Evolutionary conservation across 305 asterid genomes (phyloP), one percentile per base, ranked within the genome.

Genomic region (Fraxinus angustifolia): DNA sequence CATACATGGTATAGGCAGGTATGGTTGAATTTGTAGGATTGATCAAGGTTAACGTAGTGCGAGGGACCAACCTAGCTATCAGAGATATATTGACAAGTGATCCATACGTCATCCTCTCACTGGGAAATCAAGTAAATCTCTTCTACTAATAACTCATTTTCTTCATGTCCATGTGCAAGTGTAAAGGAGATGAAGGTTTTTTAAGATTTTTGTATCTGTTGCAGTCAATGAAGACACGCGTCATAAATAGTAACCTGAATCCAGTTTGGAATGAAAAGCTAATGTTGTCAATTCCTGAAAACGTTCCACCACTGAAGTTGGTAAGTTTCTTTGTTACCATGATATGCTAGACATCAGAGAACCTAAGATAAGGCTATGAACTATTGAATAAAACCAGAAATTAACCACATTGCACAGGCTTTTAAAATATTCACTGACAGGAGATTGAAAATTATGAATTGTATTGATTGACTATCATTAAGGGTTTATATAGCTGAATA

Each of bases 241-340:
- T 94, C 70, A 93, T 95, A 83, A 95, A 92, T 89, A 95, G 90
- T 73, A 95, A 91, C 84, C 96, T 95, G 77, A 94, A 95, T 85
- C 99, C 99, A 0, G 98, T 95, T 28, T 96, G 99, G 99, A 96
- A 96, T 72, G 99, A 96, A 84, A 89, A 85, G 83, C 88, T 96
- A 85, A 96, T 96, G 99, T 67, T 96, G 87, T 96, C 99, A 1
- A 94, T 96, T 71, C 99, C 99, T 33, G 97, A 96, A 73, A 87
- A 81, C 68, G 74, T 93, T 82, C 98, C 99, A 82, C 94, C 98
- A 71, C 81, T 96, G 77, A 96, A 94, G 84, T 75, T 94, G 91
- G 98, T 95, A 85, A 72, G 91, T 71, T 73, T 68, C 8, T 38
- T 31, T 33, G 12, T 11, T 68, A 26, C 2, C 14, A 17, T 26